These are phyloP conservation scores for Iberis pinnata DNA, from an alignment of 345 rosid genomes.

Conservation along the genomic window DNA sequence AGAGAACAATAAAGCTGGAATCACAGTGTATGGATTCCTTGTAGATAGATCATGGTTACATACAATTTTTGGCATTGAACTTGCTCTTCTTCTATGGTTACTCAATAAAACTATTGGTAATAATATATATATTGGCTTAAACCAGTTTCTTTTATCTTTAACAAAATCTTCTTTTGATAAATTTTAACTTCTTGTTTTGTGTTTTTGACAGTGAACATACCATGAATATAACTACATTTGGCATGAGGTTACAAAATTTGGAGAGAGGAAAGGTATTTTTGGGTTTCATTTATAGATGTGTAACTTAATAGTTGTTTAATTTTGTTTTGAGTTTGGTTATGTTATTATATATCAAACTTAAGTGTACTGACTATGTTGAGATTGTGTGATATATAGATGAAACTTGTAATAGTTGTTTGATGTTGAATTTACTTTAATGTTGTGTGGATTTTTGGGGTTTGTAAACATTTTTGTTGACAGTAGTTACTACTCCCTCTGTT, in stretches of 20 bases:
- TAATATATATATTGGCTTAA: slow-evolving; percentile 25
- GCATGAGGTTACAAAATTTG: slow-evolving; percentile 1
- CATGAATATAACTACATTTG: slow-evolving; percentile 13
- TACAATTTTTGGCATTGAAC: slow-evolving; percentile 66
- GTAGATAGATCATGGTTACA: slow-evolving; percentile 83
- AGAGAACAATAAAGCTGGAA: slow-evolving; percentile 80
- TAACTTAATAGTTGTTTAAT: slow-evolving; percentile 1
- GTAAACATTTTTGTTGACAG: too few relatives aligned
- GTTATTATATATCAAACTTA: not conserved
- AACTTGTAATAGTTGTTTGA: too few relatives aligned
- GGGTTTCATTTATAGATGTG: slow-evolving; percentile 10
- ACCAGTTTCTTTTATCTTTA: not conserved
- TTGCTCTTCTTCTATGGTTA: slow-evolving; percentile 81
- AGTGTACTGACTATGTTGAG: not conserved
- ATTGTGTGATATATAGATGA: too few relatives aligned
- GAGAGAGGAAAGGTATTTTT: slow-evolving; percentile 9
- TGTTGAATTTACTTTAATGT: too few relatives aligned
- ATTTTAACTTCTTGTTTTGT: slow-evolving; percentile 15
- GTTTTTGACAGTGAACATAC: slow-evolving; percentile 27
- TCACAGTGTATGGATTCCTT: slow-evolving; percentile 76
- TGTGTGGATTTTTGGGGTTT: too few relatives aligned
- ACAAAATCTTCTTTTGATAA: not conserved
- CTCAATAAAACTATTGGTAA: slow-evolving; percentile 84
- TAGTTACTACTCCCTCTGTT: too few relatives aligned
- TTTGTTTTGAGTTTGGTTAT: not conserved